Evolutionary conservation across 148 eudicot species (phyloP), one percentile per base, ranked within the genome.

Genomic region (Mesembryanthemum crystallinum): DNA sequence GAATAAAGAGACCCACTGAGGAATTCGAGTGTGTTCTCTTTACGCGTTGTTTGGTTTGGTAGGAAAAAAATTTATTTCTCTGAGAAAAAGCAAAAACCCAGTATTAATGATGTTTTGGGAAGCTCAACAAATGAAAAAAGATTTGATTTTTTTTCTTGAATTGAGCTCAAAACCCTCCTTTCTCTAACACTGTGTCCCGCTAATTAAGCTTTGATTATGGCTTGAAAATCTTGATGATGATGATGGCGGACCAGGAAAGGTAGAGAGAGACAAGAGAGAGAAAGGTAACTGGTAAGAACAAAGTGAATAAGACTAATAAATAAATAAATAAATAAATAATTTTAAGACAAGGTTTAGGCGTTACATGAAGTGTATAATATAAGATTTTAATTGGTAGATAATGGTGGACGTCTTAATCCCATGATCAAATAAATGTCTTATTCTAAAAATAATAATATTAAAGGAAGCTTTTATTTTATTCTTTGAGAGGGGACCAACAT

Each of bases 141-240:
- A 33, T 43, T 42, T 35, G 28, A 4, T n/a, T 23, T 60, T 14
- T 20, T 21, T 62, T 32, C 35, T 67, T 58, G 39, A 58, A 20
- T 55, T 76, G 18, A 64, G 42, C 23, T 73, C 35, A 24, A 61
- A n/a, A n/a, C n/a, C n/a, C n/a, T n/a, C n/a, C n/a, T n/a, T n/a
- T n/a, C n/a, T n/a, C n/a, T n/a, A n/a, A n/a, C n/a, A n/a, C 39
- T 35, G 39, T 66, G 45, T 66, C 39, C 39, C 54, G 49, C 8
- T 24, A 33, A 68, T 67, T 67, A 42, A 23, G 28, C 67, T 33
- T 21, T 73, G 79, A 76, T 67, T 76, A 60, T 59, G 74, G 67
- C 7, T 54, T 39, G 20, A 52, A 45, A 42, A 24, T 59, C 55
- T 27, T 21, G 73, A 61, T 32, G 49, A 39, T 66, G 64, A 61